These are phyloP conservation scores for Betula pendula DNA, from an alignment of 306 rosid genomes.

Conservation along the genomic window DNA sequence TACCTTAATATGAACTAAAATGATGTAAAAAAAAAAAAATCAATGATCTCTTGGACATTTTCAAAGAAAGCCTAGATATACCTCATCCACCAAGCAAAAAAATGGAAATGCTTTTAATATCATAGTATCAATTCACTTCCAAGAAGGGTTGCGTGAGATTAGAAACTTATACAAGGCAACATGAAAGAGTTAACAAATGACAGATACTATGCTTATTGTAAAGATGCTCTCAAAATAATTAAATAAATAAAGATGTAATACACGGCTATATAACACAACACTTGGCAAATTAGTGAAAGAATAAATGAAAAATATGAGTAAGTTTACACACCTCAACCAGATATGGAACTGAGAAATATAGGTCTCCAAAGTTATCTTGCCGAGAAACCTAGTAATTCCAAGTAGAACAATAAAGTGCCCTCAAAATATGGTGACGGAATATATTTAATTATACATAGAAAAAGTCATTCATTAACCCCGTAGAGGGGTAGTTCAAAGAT, in stretches of 20 bases:
- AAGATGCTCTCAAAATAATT: slow-evolving; percentile 2
- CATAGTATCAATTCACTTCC: not conserved
- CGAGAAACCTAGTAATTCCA: slow-evolving; percentile 81
- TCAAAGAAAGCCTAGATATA: not conserved
- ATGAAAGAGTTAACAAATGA: not conserved
- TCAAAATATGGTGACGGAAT: slow-evolving; percentile 22
- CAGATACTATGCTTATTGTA: not conserved
- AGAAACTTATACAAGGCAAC: not conserved
- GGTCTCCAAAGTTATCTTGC: slow-evolving; percentile 96
- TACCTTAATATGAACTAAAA: not conserved
- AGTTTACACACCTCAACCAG: slow-evolving; percentile 86
- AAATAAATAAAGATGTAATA: not conserved
- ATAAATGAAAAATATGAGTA: slow-evolving; percentile 8
- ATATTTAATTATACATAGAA: slow-evolving; percentile 10
- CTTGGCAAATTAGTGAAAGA: not conserved
- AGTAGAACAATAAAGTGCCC: slow-evolving; percentile 15
- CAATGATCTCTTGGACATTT: not conserved
- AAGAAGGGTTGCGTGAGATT: not conserved
- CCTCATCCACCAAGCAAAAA: not conserved
- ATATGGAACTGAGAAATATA: slow-evolving; percentile 99
- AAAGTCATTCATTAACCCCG: slow-evolving; percentile 14
- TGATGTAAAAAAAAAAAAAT: not conserved
- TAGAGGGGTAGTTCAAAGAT: not conserved
- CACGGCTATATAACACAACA: not conserved
- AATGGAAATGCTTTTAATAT: not conserved